A percentile compares a stretch with the other conserved stretches of the same genome.
Conservation (phyloP, 169 alveolate species). For the Plasmodium reichenowi region DNA sequence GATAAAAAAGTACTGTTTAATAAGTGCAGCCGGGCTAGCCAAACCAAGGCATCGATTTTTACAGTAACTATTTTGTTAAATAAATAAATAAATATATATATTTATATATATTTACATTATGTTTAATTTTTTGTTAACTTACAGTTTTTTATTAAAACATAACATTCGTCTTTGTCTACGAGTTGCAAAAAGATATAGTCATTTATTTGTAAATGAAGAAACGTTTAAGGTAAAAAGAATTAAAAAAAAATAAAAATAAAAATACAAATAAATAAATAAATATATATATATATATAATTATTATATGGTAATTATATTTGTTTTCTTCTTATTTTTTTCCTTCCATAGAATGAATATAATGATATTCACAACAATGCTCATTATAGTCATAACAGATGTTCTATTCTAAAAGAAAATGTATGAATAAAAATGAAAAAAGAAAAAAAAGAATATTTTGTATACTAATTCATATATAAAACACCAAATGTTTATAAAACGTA, state of each 20-base stretch:
- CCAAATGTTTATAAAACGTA: neutral
- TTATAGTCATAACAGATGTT: conserved; percentile 31
- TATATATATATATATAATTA: neutral
- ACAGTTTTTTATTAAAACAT: conserved; percentile 51
- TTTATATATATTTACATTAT: neutral
- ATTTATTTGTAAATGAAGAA: conserved; percentile 44
- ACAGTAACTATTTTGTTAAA: conserved; percentile 17
- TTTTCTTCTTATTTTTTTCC: neutral
- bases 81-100: too few species aligned
- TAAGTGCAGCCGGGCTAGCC: conserved; percentile 75
- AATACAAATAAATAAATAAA: neutral
- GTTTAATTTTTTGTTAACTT: neutral
- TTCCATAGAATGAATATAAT: conserved; percentile 54
- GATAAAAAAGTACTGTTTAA: conserved; percentile 47
- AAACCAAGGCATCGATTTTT: conserved; percentile 73
- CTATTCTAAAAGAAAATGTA: conserved; percentile 65
- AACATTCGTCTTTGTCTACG: conserved; percentile 51
- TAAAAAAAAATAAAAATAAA: too few species aligned
- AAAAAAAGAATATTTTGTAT: neutral
- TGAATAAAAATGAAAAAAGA: neutral
- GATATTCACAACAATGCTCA: conserved; percentile 34
- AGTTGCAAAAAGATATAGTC: conserved; percentile 54
- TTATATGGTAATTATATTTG: neutral
- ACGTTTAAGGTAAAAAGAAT: conserved; percentile 18
- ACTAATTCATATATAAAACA: neutral